Evolutionary conservation across 805 yeast species (phyloP), one percentile per base, ranked within the genome.

Genomic region (Pichia nanzhaoensis): DNA sequence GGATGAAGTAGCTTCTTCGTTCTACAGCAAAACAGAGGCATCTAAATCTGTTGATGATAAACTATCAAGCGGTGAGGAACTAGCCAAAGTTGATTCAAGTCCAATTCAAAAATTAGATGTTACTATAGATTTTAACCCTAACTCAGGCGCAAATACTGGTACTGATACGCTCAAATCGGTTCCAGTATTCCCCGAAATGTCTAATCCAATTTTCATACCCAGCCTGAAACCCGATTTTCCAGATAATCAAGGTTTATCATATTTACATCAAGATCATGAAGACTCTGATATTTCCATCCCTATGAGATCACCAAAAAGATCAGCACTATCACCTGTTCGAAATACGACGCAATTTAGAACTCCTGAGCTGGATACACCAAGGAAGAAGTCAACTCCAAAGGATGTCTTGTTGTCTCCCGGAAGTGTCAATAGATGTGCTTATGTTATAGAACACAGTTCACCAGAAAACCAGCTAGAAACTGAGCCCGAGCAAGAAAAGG

Each of bases 291-390:
- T 52, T 16, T 55, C 55, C 4, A 60, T 60, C 28, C 66, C 67
- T 13, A 35, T 59, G 16, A 53, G 66, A 42, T 63, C 67, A 14
- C 67, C 67, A 2, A 54, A 51, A 35, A 51, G 65, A 41, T 22
- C 45, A 12, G 37, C 37, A 3, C 6, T 44, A 2, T 50, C 54
- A 4, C 54, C 55, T 4, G 45, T 49, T 12, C 41, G 43, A 32
- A 46, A 46, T 22, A 50, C 54, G 5, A 36, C 51, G 3, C 54
- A 51, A 35, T 51, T 42, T 24, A 44, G 53, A 47, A 51, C 54
- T 5, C 54, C 54, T 7, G 54, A 51, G 18, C 34, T 51, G 6
- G 41, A 39, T 9, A 45, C 54, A 4, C 54, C 54, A 16, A 34
- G 41, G 9, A 45, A 44, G 18, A 50, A 45, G 18, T 16, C 18